Conservation (phyloP, 1,139 yeast species). For the Yamadazyma taylorii region DNA sequence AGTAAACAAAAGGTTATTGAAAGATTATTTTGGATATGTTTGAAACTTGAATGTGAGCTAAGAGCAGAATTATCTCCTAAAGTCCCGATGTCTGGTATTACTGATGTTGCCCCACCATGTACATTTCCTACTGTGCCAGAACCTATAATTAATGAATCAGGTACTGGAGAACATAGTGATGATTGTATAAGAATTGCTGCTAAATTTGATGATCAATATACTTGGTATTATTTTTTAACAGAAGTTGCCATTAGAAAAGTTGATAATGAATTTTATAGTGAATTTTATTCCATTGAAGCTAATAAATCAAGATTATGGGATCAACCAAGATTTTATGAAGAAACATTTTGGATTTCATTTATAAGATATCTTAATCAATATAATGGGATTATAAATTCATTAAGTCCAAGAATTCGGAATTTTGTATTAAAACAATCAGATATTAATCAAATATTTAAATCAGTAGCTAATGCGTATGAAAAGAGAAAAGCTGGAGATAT, state of each 20-base stretch:
- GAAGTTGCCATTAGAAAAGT: constrained; percentile 51
- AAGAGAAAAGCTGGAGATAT: constrained; percentile 13
- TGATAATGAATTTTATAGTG: constrained; percentile 45
- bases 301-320: constrained; percentile 26
- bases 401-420: constrained; percentile 34
- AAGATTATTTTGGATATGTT: constrained; percentile 46
- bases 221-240: constrained; percentile 50
- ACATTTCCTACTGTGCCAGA: constrained; percentile 44
- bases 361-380: constrained; percentile 40
- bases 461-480: constrained; percentile 28
- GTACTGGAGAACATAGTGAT: constrained; percentile 23
- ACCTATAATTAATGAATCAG: constrained; percentile 20
- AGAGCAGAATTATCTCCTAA: constrained; percentile 46
- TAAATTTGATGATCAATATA: constrained; percentile 36
- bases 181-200: constrained; percentile 29
- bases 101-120: constrained; percentile 40
- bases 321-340: constrained; percentile 22
- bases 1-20: constrained; percentile 27
- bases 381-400: constrained; percentile 40
- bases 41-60: constrained; percentile 47
- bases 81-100: constrained; percentile 43
- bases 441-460: constrained; percentile 32
- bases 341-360: constrained; percentile 30
- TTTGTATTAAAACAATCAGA: constrained; percentile 37
- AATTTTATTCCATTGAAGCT: constrained; percentile 27